These are phyloP conservation scores for Petunia secreta DNA, from an alignment of 257 asterid genomes.

Conservation along the genomic window DNA sequence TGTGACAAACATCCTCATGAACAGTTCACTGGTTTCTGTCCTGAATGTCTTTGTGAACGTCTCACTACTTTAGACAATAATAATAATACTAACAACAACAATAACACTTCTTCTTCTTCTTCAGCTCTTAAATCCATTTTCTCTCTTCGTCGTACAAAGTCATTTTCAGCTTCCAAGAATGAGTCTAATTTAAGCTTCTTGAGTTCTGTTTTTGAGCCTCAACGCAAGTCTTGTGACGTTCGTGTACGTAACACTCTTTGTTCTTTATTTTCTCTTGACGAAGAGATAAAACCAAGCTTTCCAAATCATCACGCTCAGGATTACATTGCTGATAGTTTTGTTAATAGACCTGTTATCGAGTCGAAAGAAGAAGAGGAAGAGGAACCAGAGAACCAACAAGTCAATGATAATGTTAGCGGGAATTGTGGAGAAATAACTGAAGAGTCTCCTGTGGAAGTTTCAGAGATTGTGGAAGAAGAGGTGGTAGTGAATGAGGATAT, in stretches of 20 bases:
- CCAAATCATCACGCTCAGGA: conserved; percentile 28
- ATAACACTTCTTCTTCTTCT: conserved; percentile 56
- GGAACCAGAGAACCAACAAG: conserved; percentile 45
- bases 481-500: conserved; percentile 27
- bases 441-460: conserved; percentile 34
- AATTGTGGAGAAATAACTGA: conserved; percentile 50
- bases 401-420: neutral
- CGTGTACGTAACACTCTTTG: conserved; percentile 69
- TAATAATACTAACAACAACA: conserved; percentile 41
- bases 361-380: conserved; percentile 31
- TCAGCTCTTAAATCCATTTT: conserved; percentile 75
- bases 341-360: conserved; percentile 40
- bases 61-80: conserved; percentile 66
- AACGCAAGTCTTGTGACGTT: conserved; percentile 90
- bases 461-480: conserved; percentile 58
- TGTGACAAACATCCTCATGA: conserved; percentile 87
- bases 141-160: conserved; percentile 76
- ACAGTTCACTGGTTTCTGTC: conserved; percentile 83
- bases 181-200: conserved; percentile 56
- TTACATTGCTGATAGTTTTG: conserved; percentile 18
- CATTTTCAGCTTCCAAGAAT: conserved; percentile 84
- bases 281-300: conserved; percentile 37
- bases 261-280: conserved; percentile 60
- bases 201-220: conserved; percentile 61
- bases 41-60: conserved; percentile 90